Percentiles rank a stretch among this genome's conserved stretches.
phyloP scores from a whole-genome alignment of 2,329 filamentous ascomycete species.

The Ophiostoma piceae region DNA sequence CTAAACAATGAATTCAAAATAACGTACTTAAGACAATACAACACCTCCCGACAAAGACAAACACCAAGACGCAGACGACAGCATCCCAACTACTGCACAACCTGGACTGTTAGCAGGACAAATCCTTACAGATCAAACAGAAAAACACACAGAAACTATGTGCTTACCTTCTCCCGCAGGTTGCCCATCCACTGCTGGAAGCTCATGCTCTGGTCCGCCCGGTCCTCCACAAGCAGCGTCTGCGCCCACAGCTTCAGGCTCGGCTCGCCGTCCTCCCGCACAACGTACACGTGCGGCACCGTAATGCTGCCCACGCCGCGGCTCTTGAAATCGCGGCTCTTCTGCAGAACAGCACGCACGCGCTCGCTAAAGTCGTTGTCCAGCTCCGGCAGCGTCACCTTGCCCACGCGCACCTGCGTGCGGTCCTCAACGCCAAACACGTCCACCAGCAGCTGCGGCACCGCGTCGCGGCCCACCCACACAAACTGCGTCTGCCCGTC shows the following conservation, averaged over 20 bases:
- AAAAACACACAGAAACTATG: neutral
- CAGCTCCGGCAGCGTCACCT: constrained; percentile 76
- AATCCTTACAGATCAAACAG: neutral
- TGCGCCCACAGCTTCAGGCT: constrained; percentile 95
- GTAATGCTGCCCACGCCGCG: constrained; percentile 88
- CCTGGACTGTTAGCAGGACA: constrained; percentile 11
- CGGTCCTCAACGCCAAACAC: constrained; percentile 87
- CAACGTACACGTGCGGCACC: constrained; percentile 87
- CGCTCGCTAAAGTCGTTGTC: constrained; percentile 97
- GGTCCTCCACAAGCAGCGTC: constrained; percentile 89
- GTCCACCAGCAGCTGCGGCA: constrained; percentile 80
- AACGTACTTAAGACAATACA: neutral
- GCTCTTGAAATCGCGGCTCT: constrained; percentile 80
- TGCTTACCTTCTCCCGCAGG: constrained; percentile 81
- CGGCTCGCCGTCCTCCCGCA: constrained; percentile 93
- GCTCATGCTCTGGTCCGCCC: constrained; percentile 89
- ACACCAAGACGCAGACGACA: neutral
- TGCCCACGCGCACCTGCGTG: constrained; percentile 82
- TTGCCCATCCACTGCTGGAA: constrained; percentile 89
- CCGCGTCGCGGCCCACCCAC: constrained; percentile 89
- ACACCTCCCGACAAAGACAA: neutral
- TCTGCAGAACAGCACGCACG: constrained; percentile 81
- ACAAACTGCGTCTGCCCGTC: constrained; percentile 97
- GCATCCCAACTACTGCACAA: constrained; percentile 10
- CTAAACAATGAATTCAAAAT: neutral